Evolutionary conservation across 2,329 filamentous ascomycete genomes (phyloP).

Genomic region (Fusarium chlamydosporum): DNA sequence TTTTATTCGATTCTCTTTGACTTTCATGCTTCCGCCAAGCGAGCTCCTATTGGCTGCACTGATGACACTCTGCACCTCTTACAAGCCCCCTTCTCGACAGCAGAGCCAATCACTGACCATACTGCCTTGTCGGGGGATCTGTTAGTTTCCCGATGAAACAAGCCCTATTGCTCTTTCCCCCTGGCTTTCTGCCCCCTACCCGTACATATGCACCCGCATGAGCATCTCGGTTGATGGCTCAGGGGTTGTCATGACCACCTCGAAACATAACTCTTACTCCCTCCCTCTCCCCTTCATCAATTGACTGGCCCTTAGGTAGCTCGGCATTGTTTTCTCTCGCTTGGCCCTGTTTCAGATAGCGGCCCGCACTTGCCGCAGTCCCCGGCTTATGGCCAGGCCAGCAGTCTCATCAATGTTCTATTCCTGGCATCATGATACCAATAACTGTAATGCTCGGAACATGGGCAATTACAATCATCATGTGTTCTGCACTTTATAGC

Average conservation of each 20-base stretch:
- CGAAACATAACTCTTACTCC: slow-evolving; percentile 34
- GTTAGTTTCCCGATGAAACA: slow-evolving; percentile 49
- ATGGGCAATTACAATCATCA: neutral
- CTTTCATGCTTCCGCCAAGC: slow-evolving; percentile 17
- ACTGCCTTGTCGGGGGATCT: slow-evolving; percentile 43
- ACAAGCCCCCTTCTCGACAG: slow-evolving; percentile 17
- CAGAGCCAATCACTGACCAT: slow-evolving; percentile 42
- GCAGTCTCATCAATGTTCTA: neutral
- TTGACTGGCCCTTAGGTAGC: neutral
- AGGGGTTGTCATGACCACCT: slow-evolving; percentile 28
- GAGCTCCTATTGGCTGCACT: slow-evolving; percentile 31
- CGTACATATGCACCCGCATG: slow-evolving; percentile 41
- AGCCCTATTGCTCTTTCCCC: slow-evolving; percentile 42
- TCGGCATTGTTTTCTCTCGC: neutral
- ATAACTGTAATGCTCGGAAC: neutral
- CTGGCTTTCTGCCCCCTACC: slow-evolving; percentile 41
- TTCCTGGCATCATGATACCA: neutral
- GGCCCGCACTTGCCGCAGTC: slow-evolving; percentile 6
- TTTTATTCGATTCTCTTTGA: slow-evolving; percentile 8
- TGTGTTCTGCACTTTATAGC: neutral
- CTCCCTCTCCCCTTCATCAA: slow-evolving; percentile 7
- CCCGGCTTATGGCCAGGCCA: slow-evolving; percentile 7
- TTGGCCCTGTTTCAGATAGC: slow-evolving; percentile 31
- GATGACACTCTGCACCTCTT: slow-evolving; percentile 34
- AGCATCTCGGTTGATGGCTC: slow-evolving; percentile 33